phyloP scores from a whole-genome alignment of 1,139 yeast genomes.

The Hanseniaspora gamundiae region DNA sequence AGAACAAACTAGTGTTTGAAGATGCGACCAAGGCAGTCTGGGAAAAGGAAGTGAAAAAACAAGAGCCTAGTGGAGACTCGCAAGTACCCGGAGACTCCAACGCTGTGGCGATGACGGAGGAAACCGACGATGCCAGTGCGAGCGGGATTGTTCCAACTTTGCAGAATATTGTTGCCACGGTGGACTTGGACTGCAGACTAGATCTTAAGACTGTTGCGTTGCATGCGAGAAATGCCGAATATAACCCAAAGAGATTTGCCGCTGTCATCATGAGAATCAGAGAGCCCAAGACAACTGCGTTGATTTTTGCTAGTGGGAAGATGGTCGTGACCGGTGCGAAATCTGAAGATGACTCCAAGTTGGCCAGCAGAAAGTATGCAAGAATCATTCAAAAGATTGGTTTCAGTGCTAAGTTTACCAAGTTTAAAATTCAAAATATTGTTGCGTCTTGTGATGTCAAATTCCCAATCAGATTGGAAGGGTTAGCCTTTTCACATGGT shows the following conservation, averaged over 20 bases:
- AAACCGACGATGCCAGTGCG: conserved; percentile 50
- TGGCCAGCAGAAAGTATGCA: conserved; percentile 95
- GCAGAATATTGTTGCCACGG: conserved; percentile 97
- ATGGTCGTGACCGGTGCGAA: conserved; percentile 99
- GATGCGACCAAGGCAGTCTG: conserved; percentile 26
- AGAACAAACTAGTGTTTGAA: conserved; percentile 25
- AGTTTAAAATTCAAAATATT: conserved; percentile 92
- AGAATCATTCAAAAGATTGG: conserved; percentile 97
- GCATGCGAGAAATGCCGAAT: conserved; percentile 98
- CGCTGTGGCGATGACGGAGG: conserved; percentile 3
- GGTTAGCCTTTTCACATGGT: conserved; percentile 96
- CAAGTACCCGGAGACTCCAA: conserved; percentile 3
- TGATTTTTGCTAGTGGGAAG: conserved; percentile 96
- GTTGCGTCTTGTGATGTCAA: conserved; percentile 98
- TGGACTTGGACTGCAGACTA: conserved; percentile 86
- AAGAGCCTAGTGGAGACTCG: conserved; percentile 6
- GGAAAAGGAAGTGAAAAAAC: conserved; percentile 20
- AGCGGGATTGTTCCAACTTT: conserved; percentile 94
- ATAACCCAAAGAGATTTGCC: conserved; percentile 96
- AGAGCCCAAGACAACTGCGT: conserved; percentile 96
- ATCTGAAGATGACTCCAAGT: conserved; percentile 92
- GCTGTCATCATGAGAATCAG: conserved; percentile 99
- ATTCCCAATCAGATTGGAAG: conserved; percentile 94
- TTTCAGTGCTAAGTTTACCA: conserved; percentile 90
- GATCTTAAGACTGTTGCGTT: conserved; percentile 94